These are phyloP conservation scores for Xanthoconium stramineum DNA, from an alignment of 768 basidiomycete species.

Conservation along the genomic window DNA sequence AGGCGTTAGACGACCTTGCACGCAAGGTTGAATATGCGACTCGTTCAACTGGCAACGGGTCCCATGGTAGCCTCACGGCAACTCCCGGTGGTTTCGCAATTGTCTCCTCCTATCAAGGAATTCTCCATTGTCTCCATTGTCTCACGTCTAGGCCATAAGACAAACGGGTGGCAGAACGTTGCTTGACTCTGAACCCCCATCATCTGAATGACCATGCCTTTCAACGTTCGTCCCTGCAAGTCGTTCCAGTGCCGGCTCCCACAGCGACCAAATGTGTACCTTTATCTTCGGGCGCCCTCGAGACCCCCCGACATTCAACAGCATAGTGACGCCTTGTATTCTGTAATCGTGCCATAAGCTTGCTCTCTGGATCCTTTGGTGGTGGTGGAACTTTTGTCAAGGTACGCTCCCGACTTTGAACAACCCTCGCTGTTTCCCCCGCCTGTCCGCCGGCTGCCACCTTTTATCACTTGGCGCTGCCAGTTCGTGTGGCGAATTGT, in stretches of 20 bases:
- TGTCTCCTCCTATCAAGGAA: background rate
- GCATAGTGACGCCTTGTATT: constrained; percentile 25
- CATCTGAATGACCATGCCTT: constrained; percentile 2
- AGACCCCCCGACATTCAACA: background rate
- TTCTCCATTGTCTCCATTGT: background rate
- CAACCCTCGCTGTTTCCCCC: background rate
- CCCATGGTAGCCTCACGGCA: constrained; percentile 2
- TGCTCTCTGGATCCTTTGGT: constrained; percentile 2
- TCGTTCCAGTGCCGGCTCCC: background rate
- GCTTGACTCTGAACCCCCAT: constrained; percentile 12
- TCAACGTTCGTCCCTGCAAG: background rate
- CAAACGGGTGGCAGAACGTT: background rate
- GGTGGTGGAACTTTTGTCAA: background rate
- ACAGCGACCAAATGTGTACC: background rate
- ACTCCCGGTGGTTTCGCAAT: background rate
- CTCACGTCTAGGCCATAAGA: background rate
- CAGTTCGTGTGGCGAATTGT: background rate
- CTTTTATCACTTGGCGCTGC: background rate
- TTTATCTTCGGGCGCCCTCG: background rate
- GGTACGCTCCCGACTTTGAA: background rate
- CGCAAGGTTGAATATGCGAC: background rate
- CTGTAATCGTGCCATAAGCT: background rate
- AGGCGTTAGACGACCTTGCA: background rate
- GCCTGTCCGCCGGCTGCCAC: background rate
- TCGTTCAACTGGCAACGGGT: background rate